These are phyloP conservation scores for Urochloa ruziziensis DNA, from an alignment of 176 grass and related monocot species.

Conservation along the genomic window DNA sequence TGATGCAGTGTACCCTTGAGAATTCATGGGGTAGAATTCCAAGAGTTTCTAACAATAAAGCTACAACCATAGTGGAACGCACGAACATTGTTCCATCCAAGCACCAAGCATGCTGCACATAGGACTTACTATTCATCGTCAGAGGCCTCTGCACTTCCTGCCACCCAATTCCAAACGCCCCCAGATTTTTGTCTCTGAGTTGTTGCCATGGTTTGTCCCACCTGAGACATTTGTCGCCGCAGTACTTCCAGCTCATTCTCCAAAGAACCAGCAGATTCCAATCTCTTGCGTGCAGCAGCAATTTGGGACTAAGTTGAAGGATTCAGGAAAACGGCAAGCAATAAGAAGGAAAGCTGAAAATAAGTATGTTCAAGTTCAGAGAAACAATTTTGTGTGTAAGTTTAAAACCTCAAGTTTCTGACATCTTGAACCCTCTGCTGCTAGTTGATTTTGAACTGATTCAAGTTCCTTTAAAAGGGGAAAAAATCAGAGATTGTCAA, in stretches of 20 bases:
- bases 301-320: constrained; percentile 73
- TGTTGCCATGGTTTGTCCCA: constrained; percentile 57
- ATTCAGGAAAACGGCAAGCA: constrained; percentile 5
- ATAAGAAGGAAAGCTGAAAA: constrained; percentile 32
- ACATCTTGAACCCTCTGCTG: constrained; percentile 85
- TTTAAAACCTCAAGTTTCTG: constrained; percentile 76
- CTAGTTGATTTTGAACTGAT: constrained; percentile 85
- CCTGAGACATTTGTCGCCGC: constrained; percentile 67
- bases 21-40: background rate
- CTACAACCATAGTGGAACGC: background rate
- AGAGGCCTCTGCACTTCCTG: constrained; percentile 53
- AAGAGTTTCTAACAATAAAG: background rate
- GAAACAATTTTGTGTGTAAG: constrained; percentile 26
- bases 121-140: constrained; percentile 64
- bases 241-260: constrained; percentile 67
- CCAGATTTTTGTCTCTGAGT: constrained; percentile 63
- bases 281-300: constrained; percentile 52
- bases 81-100: background rate
- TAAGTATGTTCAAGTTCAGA: constrained; percentile 4
- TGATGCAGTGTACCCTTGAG: background rate
- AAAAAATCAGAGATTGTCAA: background rate
- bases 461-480: constrained; percentile 71
- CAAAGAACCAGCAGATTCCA: constrained; percentile 65
- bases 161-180: constrained; percentile 90
- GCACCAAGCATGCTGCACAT: constrained; percentile 1